A percentile compares a stretch with the other conserved stretches of the same genome.
Evolutionary conservation across 2,329 filamentous ascomycete species (phyloP).

Genomic region (Tolypocladium amazonense): DNA sequence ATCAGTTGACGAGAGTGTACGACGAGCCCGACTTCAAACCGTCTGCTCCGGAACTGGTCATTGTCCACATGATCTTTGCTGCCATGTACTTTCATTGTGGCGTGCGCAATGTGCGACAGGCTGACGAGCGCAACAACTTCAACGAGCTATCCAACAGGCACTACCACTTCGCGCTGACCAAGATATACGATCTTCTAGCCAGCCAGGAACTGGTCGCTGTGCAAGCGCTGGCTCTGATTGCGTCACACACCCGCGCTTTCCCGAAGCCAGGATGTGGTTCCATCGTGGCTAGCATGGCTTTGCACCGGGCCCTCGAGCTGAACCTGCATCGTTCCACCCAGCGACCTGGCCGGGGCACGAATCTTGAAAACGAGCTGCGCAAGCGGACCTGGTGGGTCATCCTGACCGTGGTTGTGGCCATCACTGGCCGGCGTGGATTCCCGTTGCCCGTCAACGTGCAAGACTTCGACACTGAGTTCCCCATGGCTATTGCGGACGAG

Average conservation of each 20-base stretch:
- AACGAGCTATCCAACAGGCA: conserved; percentile 63
- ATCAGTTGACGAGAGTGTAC: conserved; percentile 53
- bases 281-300: conserved; percentile 52
- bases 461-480: conserved; percentile 72
- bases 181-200: conserved; percentile 53
- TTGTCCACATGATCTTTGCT: conserved; percentile 70
- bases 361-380: conserved; percentile 62
- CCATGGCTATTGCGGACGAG: conserved; percentile 61
- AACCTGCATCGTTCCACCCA: conserved; percentile 64
- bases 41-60: conserved; percentile 53
- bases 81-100: conserved; percentile 70
- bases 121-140: conserved; percentile 41
- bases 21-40: conserved; percentile 56
- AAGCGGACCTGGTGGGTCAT: conserved; percentile 72
- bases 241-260: conserved; percentile 62
- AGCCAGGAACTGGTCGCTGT: conserved; percentile 55
- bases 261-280: conserved; percentile 69
- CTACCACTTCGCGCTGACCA: conserved; percentile 64
- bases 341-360: conserved; percentile 30
- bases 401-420: conserved; percentile 52
- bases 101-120: conserved; percentile 52
- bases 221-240: conserved; percentile 64
- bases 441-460: conserved; percentile 65
- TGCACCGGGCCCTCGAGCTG: conserved; percentile 62
- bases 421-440: conserved; percentile 65